phyloP scores from a whole-genome alignment of 2,329 filamentous ascomycete species.

The Phialocephala subalpina region DNA sequence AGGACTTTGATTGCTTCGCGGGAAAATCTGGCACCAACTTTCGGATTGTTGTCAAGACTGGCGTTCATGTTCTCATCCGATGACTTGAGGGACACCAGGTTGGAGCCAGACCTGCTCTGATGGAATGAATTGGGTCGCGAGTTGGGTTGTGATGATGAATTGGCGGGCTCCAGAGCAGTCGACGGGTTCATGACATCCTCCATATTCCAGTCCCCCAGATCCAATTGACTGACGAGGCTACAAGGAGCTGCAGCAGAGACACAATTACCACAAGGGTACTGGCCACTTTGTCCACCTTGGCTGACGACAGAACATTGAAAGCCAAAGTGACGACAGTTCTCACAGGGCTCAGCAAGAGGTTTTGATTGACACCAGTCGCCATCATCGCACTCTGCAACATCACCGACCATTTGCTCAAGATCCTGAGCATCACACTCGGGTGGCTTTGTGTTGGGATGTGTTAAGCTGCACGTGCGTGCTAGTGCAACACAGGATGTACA shows the following conservation, averaged over 20 bases:
- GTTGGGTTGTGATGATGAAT: neutral
- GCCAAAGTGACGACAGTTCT: slow-evolving; percentile 32
- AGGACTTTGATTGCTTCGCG: slow-evolving; percentile 80
- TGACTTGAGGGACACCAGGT: slow-evolving; percentile 44
- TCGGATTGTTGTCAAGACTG: slow-evolving; percentile 57
- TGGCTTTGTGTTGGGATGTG: slow-evolving; percentile 35
- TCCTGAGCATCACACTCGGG: slow-evolving; percentile 11
- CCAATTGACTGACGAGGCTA: slow-evolving; percentile 21
- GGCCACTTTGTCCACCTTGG: slow-evolving; percentile 25
- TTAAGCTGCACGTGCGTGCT: slow-evolving; percentile 65
- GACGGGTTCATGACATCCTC: slow-evolving; percentile 20
- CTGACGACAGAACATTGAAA: slow-evolving; percentile 33
- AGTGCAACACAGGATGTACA: slow-evolving; percentile 70
- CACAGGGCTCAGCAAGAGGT: slow-evolving; percentile 28
- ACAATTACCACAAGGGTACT: slow-evolving; percentile 33
- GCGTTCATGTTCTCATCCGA: slow-evolving; percentile 67
- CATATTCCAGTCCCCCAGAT: slow-evolving; percentile 21
- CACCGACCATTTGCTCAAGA: slow-evolving; percentile 20
- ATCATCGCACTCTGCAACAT: slow-evolving; percentile 6
- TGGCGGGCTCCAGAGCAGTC: neutral
- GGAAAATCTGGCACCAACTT: slow-evolving; percentile 80
- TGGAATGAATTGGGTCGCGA: slow-evolving; percentile 21
- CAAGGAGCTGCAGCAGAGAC: slow-evolving; percentile 31
- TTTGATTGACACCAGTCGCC: neutral
- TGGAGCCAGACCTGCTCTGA: slow-evolving; percentile 29